Percentiles rank a stretch among this genome's conserved stretches.
Evolutionary conservation across 2,329 filamentous ascomycete species (phyloP).

Genomic region (Cercospora sesami): DNA sequence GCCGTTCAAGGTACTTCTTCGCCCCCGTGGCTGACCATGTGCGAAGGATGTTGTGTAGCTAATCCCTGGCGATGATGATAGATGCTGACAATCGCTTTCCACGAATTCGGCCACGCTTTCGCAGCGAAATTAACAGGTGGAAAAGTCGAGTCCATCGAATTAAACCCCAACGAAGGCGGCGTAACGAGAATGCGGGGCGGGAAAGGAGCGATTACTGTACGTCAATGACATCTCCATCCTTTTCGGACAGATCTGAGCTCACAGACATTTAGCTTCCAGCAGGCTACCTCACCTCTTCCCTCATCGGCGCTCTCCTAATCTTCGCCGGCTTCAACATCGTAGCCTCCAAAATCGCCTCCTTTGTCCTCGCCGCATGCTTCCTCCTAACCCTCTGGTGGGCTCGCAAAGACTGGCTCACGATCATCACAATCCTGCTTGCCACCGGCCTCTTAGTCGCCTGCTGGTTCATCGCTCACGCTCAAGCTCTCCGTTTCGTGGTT

Average conservation of each 20-base stretch:
- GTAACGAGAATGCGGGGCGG: slow-evolving; percentile 77
- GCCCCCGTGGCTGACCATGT: too few relatives aligned
- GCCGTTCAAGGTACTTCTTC: slow-evolving; percentile 68
- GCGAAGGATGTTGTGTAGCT: too few relatives aligned
- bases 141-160: slow-evolving; percentile 69
- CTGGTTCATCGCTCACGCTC: slow-evolving; percentile 78
- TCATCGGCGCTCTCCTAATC: slow-evolving; percentile 74
- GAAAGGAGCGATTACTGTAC: slow-evolving; percentile 61
- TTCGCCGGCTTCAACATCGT: slow-evolving; percentile 82
- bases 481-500: slow-evolving; percentile 66
- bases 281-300: slow-evolving; percentile 73
- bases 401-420: slow-evolving; percentile 73
- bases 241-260: too few relatives aligned
- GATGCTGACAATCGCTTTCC: slow-evolving; percentile 83
- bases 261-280: slow-evolving; percentile 56
- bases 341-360: slow-evolving; percentile 74
- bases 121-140: slow-evolving; percentile 72
- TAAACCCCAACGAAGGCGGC: slow-evolving; percentile 74
- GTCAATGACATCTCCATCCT: not conserved
- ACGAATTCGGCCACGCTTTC: slow-evolving; percentile 75
- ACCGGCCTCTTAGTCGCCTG: slow-evolving; percentile 70
- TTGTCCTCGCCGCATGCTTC: slow-evolving; percentile 72
- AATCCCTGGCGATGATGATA: slow-evolving; percentile 35
- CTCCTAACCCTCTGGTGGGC: slow-evolving; percentile 81
- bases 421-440: slow-evolving; percentile 67